Evolutionary conservation across 257 asterid genomes (phyloP).

Genomic region (Striga asiatica): DNA sequence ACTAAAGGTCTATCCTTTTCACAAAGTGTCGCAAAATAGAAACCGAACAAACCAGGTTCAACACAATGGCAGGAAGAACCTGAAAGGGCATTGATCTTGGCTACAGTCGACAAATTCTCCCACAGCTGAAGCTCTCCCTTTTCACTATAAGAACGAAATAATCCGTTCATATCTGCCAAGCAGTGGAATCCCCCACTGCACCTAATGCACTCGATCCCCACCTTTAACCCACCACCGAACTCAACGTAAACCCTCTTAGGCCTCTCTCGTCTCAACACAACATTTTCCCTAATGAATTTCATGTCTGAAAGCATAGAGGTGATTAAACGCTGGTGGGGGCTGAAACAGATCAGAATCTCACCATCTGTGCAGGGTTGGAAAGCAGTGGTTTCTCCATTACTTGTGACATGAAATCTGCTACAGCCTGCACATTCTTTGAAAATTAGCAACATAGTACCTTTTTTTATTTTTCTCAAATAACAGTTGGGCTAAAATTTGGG

Average conservation of each 20-base stretch:
- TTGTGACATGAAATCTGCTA: too few relatives aligned
- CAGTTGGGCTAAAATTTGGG: too few relatives aligned
- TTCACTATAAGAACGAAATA: constrained; percentile 41
- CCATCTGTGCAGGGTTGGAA: too few relatives aligned
- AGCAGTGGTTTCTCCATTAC: too few relatives aligned
- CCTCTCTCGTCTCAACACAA: too few relatives aligned
- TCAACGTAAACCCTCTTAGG: constrained; percentile 27
- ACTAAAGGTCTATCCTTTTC: constrained; percentile 34
- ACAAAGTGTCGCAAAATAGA: constrained; percentile 32
- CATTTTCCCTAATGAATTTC: too few relatives aligned
- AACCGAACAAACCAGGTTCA: constrained; percentile 59
- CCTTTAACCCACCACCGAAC: constrained; percentile 33
- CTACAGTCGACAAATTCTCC: constrained; percentile 37
- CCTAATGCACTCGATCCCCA: constrained; percentile 38
- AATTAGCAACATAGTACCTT: too few relatives aligned
- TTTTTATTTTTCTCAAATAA: too few relatives aligned
- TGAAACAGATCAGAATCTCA: too few relatives aligned
- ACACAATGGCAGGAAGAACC: constrained; percentile 58
- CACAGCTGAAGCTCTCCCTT: constrained; percentile 57
- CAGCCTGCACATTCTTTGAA: too few relatives aligned
- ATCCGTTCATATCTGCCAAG: constrained; percentile 58
- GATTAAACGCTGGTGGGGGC: too few relatives aligned
- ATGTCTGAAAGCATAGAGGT: too few relatives aligned
- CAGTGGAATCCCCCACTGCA: constrained; percentile 41
- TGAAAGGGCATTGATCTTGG: constrained; percentile 38